A percentile compares a stretch with the other conserved stretches of the same genome.
These are phyloP conservation scores for Colletotrichum limetticola DNA, from an alignment of 2,329 filamentous ascomycete genomes.

Conservation along the genomic window DNA sequence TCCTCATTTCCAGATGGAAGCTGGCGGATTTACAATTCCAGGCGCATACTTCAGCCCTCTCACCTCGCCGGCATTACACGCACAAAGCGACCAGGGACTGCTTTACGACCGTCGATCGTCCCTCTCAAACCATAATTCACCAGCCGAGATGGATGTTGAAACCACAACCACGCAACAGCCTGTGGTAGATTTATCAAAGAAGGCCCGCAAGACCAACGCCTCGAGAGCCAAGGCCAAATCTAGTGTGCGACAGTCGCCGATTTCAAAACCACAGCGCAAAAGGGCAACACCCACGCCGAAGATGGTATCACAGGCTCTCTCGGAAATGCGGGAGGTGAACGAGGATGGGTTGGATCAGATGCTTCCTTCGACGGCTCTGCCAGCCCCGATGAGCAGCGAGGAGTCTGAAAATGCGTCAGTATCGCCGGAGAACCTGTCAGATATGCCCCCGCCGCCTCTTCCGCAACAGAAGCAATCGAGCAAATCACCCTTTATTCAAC, in stretches of 20 bases:
- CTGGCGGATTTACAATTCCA: constrained; percentile 69
- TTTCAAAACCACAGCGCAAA: constrained; percentile 73
- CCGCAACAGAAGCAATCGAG: constrained; percentile 72
- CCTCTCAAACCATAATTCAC: constrained; percentile 62
- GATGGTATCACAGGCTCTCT: constrained; percentile 66
- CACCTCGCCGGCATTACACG: constrained; percentile 82
- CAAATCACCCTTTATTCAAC: constrained; percentile 74
- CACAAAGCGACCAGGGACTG: constrained; percentile 67
- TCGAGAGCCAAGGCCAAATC: constrained; percentile 63
- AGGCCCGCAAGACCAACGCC: constrained; percentile 62
- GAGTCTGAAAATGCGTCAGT: constrained; percentile 75
- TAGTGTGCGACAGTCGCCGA: constrained; percentile 76
- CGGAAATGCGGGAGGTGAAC: constrained; percentile 59
- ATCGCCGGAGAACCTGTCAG: constrained; percentile 70
- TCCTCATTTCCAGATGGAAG: constrained; percentile 71
- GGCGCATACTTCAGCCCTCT: constrained; percentile 85
- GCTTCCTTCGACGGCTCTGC: constrained; percentile 34
- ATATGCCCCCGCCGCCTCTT: constrained; percentile 76
- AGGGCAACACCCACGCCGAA: constrained; percentile 64
- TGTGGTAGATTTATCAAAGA: constrained; percentile 62
- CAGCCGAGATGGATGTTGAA: constrained; percentile 67
- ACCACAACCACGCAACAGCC: constrained; percentile 48
- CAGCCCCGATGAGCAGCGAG: constrained; percentile 51
- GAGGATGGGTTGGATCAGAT: constrained; percentile 46
- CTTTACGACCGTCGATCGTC: constrained; percentile 57